These are phyloP conservation scores for Pseudogymnoascus sp. DNA, from an alignment of 2,329 filamentous ascomycete species.

Conservation along the genomic window DNA sequence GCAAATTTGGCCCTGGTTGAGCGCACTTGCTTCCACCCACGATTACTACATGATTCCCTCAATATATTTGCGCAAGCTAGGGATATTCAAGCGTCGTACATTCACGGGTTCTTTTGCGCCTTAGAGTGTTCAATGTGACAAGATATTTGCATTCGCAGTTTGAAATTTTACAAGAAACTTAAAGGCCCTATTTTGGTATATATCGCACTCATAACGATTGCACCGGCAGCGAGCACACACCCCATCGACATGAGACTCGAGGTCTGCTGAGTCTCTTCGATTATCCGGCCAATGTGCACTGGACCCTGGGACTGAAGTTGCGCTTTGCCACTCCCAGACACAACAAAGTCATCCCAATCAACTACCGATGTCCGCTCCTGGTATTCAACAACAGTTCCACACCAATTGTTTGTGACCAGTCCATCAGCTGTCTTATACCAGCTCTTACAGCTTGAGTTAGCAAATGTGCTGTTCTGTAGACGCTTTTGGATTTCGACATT, in stretches of 20 bases:
- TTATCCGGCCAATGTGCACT: constrained; percentile 29
- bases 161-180: neutral
- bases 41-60: neutral
- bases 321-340: constrained; percentile 25
- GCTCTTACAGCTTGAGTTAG: constrained; percentile 19
- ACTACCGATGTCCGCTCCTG: constrained; percentile 35
- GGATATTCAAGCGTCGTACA: neutral
- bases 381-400: constrained; percentile 14
- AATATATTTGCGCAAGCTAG: neutral
- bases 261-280: constrained; percentile 31
- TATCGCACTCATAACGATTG: neutral
- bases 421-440: constrained; percentile 25
- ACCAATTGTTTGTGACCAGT: constrained; percentile 25
- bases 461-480: constrained; percentile 17
- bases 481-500: constrained; percentile 21
- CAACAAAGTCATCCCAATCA: constrained; percentile 39
- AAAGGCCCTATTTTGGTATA: neutral
- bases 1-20: too few relatives aligned
- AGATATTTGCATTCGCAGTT: neutral
- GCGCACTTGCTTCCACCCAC: too few relatives aligned
- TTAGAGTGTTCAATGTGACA: neutral
- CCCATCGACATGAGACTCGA: constrained; percentile 17
- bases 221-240: neutral
- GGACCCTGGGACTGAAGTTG: constrained; percentile 22
- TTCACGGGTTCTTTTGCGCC: neutral